Conservation (phyloP, 1,139 yeast genomes). For the Geotrichum reessii region DNA sequence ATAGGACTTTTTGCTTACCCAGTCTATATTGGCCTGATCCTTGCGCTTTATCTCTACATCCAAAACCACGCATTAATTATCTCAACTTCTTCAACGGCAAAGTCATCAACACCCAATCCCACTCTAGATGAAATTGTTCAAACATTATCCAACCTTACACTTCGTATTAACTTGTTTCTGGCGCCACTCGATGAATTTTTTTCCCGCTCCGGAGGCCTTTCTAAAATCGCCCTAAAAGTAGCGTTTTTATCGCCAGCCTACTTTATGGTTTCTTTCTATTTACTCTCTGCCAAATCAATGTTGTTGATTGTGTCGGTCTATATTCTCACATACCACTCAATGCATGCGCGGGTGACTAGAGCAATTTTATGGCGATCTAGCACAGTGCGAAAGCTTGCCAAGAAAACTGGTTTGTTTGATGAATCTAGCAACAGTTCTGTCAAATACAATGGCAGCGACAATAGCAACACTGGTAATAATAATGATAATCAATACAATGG, state of each 20-base stretch:
- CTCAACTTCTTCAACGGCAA: neutral
- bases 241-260: slow-evolving; percentile 81
- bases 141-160: slow-evolving; percentile 66
- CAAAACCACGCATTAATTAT: neutral
- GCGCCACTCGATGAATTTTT: slow-evolving; percentile 78
- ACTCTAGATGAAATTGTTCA: slow-evolving; percentile 87
- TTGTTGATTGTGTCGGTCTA: slow-evolving; percentile 56
- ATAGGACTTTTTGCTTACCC: slow-evolving; percentile 65
- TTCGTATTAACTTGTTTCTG: slow-evolving; percentile 69
- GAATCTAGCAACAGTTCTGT: neutral
- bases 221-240: slow-evolving; percentile 55
- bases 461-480: neutral
- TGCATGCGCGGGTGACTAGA: slow-evolving; percentile 76
- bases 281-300: slow-evolving; percentile 65
- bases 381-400: slow-evolving; percentile 57
- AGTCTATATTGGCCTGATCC: slow-evolving; percentile 38
- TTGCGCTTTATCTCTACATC: neutral
- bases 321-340: slow-evolving; percentile 76
- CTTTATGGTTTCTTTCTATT: slow-evolving; percentile 57
- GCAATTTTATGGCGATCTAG: slow-evolving; percentile 79
- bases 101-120: slow-evolving; percentile 41
- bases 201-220: slow-evolving; percentile 55
- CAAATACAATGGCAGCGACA: neutral
- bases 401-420: neutral
- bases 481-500: neutral